A percentile compares a stretch with the other conserved stretches of the same genome.
Evolutionary conservation across 371 early-diverging fungal genomes (phyloP).

Genomic region (Mortierella sp.): DNA sequence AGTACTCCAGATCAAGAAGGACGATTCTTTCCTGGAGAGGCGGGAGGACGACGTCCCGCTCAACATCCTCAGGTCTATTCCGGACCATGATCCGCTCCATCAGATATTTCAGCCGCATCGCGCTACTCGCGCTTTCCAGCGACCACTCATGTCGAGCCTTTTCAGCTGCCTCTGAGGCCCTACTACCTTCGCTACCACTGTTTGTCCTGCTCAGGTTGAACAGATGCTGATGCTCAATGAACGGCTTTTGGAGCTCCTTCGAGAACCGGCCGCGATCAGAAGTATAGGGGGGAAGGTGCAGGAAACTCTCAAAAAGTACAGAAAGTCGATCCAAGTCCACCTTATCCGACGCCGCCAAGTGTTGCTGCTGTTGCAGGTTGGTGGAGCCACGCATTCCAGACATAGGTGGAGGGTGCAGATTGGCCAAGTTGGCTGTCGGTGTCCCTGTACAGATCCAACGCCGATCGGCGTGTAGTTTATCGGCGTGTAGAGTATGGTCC

Average conservation of each 20-base stretch:
- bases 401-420: conserved; percentile 41
- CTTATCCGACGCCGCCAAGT: conserved; percentile 22
- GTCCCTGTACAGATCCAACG: conserved; percentile 86
- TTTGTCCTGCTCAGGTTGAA: neutral
- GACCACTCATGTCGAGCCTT: conserved; percentile 7
- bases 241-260: conserved; percentile 25
- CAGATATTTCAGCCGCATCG: conserved; percentile 60
- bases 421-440: conserved; percentile 73
- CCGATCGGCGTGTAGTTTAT: conserved; percentile 72
- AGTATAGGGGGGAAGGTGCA: conserved; percentile 68
- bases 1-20: conserved; percentile 69
- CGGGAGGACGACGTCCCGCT: conserved; percentile 71
- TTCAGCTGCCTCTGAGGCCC: neutral
- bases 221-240: conserved; percentile 28
- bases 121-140: conserved; percentile 25
- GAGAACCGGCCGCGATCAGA: conserved; percentile 35
- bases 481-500: conserved; percentile 64
- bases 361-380: neutral
- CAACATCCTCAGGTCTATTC: conserved; percentile 68
- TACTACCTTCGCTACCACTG: no score
- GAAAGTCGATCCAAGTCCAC: conserved; percentile 64
- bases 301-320: conserved; percentile 61
- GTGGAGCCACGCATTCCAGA: neutral
- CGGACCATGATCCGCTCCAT: conserved; percentile 78
- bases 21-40: conserved; percentile 70